These are phyloP conservation scores for Umbilicaria muhlenbergii DNA, from an alignment of 495 filamentous ascomycete genomes.

Conservation along the genomic window DNA sequence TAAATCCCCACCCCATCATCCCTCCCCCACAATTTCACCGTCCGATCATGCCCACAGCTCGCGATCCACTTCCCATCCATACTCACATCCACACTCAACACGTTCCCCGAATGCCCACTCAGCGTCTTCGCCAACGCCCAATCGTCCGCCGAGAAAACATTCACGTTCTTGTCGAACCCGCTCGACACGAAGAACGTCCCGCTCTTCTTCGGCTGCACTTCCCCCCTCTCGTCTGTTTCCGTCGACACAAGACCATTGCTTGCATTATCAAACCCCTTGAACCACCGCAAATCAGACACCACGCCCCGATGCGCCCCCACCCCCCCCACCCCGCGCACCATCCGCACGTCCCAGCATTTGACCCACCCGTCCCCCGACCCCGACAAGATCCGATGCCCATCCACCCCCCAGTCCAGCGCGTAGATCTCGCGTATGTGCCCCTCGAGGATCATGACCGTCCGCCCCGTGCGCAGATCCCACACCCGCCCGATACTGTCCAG, in stretches of 20 bases:
- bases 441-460: slow-evolving; percentile 92
- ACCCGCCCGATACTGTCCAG: slow-evolving; percentile 88
- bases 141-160: slow-evolving; percentile 89
- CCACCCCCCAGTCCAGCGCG: slow-evolving; percentile 78
- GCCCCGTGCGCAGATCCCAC: slow-evolving; percentile 90
- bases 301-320: slow-evolving; percentile 86
- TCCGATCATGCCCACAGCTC: slow-evolving; percentile 83
- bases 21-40: slow-evolving; percentile 89
- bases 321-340: slow-evolving; percentile 64
- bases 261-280: slow-evolving; percentile 61
- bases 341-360: slow-evolving; percentile 93
- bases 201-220: slow-evolving; percentile 43
- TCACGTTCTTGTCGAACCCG: slow-evolving; percentile 92
- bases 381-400: slow-evolving; percentile 76
- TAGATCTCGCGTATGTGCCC: slow-evolving; percentile 89
- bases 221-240: slow-evolving; percentile 43
- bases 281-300: slow-evolving; percentile 89
- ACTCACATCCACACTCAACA: slow-evolving; percentile 77
- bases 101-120: slow-evolving; percentile 80
- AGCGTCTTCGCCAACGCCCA: slow-evolving; percentile 82
- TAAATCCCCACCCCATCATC: slow-evolving; percentile 43
- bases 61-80: slow-evolving; percentile 80
- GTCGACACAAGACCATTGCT: slow-evolving; percentile 39
- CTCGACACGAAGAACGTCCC: slow-evolving; percentile 82
- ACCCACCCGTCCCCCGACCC: slow-evolving; percentile 91